Percentiles rank a stretch among this genome's conserved stretches.
Conservation (phyloP, 371 early-diverging fungal species). For the Lichtheimia hyalospora region DNA sequence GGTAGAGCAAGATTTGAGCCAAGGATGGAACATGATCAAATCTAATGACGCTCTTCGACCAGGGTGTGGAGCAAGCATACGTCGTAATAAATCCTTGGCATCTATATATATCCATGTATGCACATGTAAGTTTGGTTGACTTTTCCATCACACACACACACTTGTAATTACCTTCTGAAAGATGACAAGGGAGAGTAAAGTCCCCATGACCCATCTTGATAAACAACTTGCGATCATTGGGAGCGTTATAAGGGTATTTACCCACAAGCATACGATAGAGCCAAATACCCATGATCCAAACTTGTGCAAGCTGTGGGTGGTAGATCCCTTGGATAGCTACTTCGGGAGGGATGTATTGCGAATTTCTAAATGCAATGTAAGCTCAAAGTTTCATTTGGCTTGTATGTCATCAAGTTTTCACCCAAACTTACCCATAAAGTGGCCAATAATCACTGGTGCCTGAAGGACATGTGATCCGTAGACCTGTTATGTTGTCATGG, state of each 20-base stretch:
- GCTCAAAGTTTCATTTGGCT: background rate
- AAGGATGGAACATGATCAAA: slow-evolving; percentile 41
- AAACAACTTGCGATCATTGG: slow-evolving; percentile 28
- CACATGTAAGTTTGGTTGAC: background rate
- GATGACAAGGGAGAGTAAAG: slow-evolving; percentile 26
- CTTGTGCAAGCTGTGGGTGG: slow-evolving; percentile 20
- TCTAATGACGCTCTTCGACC: slow-evolving; percentile 34
- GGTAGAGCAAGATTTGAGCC: slow-evolving; percentile 30
- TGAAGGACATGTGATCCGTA: slow-evolving; percentile 10
- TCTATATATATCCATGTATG: slow-evolving; percentile 21
- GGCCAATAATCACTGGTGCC: slow-evolving; percentile 12
- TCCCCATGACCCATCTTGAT: slow-evolving; percentile 36
- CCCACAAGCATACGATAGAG: slow-evolving; percentile 43
- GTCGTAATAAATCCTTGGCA: slow-evolving; percentile 37
- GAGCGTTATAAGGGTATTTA: slow-evolving; percentile 32
- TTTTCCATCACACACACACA: too few species aligned
- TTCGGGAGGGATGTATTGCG: slow-evolving; percentile 47
- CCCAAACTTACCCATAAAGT: slow-evolving; percentile 22
- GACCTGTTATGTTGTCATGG: slow-evolving; percentile 14
- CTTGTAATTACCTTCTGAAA: slow-evolving; percentile 29
- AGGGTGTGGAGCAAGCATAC: slow-evolving; percentile 37
- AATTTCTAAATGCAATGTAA: slow-evolving; percentile 16
- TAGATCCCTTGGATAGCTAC: slow-evolving; percentile 6
- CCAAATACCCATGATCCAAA: slow-evolving; percentile 45
- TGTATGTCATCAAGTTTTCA: background rate